Base-by-base conservation (phyloP, 2,329 filamentous ascomycete genomes). In the Cordyceps militaris region DNA sequence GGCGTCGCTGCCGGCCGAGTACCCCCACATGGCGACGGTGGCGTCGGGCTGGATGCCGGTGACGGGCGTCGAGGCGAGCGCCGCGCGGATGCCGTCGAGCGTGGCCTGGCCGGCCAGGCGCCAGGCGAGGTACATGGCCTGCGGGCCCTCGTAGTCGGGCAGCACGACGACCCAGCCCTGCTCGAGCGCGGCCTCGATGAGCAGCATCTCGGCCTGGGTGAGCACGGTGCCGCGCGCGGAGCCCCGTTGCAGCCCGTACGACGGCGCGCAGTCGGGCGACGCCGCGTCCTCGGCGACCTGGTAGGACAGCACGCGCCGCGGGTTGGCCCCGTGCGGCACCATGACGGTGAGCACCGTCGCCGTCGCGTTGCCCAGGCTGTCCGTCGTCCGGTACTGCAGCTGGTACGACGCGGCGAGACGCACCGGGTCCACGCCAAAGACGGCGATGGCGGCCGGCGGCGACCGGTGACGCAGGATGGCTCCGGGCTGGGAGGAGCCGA, bases 91-190 rank as follows among this genome's bases (percentile, higher is more conserved):
- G 8, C 71, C 71, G 61, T 79, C 73, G 16, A 78, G 66, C 19
- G 70, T 74, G 0, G 73, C 71, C 34, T 78, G 70, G 0, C 74
- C 76, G 3, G 71, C 71, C 16, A 72, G 67, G 4, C 68, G 65
- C 48, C 74, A 73, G 9, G 73, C 71, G 1, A 70, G 63, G 61
- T 75, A 80, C 4, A 74, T 69, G 2, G 75, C 75, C 11, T 65
- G 64, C 2, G 74, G 73, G 0, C 76, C 75, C 56, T 77, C 70
- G 55, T 71, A 75, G 61, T 81, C 79, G 0, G 78, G 76, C 70
- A 76, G 66, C 16, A 72, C 74, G 21, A 81, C 74, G 16, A 74
- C 67, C 76, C 76, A 80, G 4, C 77, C 77, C 63, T 69, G 57
- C 10, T 69, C 66, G 1, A 81, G 72, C 11, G 60, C 60, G 1